These are phyloP conservation scores for Termitomyces sp. DNA, from an alignment of 768 basidiomycete species.

Conservation along the genomic window DNA sequence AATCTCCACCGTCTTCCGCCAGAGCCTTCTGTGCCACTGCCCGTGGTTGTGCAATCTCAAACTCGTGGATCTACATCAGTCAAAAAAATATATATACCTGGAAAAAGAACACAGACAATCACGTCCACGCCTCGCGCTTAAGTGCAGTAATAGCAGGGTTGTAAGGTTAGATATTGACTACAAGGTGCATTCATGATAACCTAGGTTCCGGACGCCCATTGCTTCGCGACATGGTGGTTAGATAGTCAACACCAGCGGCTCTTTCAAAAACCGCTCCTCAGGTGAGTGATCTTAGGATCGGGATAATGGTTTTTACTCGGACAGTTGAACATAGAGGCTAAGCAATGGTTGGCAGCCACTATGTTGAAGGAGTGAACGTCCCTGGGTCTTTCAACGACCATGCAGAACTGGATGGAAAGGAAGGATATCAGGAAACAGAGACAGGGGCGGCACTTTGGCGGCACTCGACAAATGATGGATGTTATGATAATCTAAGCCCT, in stretches of 20 bases:
- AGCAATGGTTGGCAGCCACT: not conserved
- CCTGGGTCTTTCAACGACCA: not conserved
- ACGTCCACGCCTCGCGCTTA: constrained; percentile 67
- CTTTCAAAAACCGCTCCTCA: not conserved
- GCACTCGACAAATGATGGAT: not conserved
- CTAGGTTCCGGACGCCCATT: constrained; percentile 25
- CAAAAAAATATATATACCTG: not conserved
- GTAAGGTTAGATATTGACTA: not conserved
- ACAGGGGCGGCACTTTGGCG: too few relatives aligned
- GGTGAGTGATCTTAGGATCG: not conserved
- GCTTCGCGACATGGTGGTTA: constrained; percentile 19
- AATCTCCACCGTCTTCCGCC: constrained; percentile 49
- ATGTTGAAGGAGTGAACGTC: not conserved
- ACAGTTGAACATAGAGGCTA: not conserved
- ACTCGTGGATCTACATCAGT: constrained; percentile 51
- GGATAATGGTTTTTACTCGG: not conserved
- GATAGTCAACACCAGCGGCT: not conserved
- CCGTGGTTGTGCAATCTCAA: constrained; percentile 57
- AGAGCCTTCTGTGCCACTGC: constrained; percentile 65
- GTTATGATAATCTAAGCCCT: not conserved
- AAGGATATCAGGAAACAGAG: too few relatives aligned
- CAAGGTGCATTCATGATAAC: constrained; percentile 58
- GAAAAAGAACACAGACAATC: constrained; percentile 42
- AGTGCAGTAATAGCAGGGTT: constrained; percentile 31
- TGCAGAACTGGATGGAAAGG: not conserved